These are phyloP conservation scores for Leucaena leucocephala DNA, from an alignment of 306 rosid genomes.

Conservation along the genomic window DNA sequence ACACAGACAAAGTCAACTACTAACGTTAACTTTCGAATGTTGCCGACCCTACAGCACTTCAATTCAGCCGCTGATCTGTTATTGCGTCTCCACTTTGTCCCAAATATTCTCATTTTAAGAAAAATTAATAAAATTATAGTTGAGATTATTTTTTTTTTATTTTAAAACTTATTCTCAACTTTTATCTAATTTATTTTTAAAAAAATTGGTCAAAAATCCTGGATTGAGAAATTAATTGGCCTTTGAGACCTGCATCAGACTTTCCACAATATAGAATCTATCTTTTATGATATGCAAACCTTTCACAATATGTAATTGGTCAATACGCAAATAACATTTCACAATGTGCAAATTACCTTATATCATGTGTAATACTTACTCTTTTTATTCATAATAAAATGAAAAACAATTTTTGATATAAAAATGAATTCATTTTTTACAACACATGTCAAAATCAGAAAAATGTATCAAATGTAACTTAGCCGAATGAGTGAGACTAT, in stretches of 20 bases:
- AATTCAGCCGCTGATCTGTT: background rate
- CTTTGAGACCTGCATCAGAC: too few relatives aligned
- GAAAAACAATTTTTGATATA: background rate
- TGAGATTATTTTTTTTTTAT: too few relatives aligned
- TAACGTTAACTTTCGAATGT: constrained; percentile 5
- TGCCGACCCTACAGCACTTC: constrained; percentile 43
- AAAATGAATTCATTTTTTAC: background rate
- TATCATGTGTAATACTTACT: too few relatives aligned
- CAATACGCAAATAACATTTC: too few relatives aligned
- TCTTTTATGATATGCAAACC: too few relatives aligned
- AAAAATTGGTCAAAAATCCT: too few relatives aligned
- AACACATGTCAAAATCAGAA: background rate
- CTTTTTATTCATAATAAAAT: background rate
- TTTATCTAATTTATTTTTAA: too few relatives aligned
- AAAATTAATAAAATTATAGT: background rate
- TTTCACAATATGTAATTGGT: too few relatives aligned
- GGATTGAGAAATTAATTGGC: too few relatives aligned
- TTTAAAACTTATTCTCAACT: too few relatives aligned
- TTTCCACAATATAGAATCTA: too few relatives aligned
- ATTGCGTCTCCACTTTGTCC: background rate
- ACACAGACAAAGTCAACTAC: background rate
- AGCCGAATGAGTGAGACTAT: constrained; percentile 41
- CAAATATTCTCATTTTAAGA: background rate
- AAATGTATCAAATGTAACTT: background rate
- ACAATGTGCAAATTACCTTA: too few relatives aligned